phyloP scores from a whole-genome alignment of 1,284 basidiomycete genomes.

The Cystobasidium slooffiae region DNA sequence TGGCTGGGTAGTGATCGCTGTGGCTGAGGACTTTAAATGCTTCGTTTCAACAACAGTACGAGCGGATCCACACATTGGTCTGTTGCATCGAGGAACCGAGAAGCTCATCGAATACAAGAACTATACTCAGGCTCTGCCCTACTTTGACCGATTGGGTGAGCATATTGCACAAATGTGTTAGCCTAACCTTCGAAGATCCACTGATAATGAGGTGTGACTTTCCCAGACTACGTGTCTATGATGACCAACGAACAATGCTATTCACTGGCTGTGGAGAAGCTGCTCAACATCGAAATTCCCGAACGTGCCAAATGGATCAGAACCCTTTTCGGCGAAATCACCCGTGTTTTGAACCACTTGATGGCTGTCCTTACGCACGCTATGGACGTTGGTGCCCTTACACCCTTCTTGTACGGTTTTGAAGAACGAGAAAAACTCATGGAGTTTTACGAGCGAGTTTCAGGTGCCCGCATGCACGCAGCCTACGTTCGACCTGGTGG shows the following conservation, averaged over 20 bases:
- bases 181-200: too few species aligned
- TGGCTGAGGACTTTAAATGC: conserved; percentile 8
- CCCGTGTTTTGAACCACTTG: conserved; percentile 92
- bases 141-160: conserved; percentile 84
- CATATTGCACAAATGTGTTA: neutral
- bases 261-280: conserved; percentile 95
- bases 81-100: conserved; percentile 96
- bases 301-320: conserved; percentile 99
- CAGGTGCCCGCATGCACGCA: conserved; percentile 93
- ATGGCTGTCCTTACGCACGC: conserved; percentile 97
- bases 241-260: conserved; percentile 99
- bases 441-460: conserved; percentile 99
- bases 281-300: conserved; percentile 98
- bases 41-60: conserved; percentile 15
- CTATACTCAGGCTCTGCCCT: conserved; percentile 77
- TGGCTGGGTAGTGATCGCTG: conserved; percentile 78
- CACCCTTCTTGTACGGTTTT: conserved; percentile 99
- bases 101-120: conserved; percentile 99
- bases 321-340: conserved; percentile 96
- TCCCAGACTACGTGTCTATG: conserved; percentile 92
- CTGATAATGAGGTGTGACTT: neutral
- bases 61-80: conserved; percentile 78
- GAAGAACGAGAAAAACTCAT: conserved; percentile 99
- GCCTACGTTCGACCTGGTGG: conserved; percentile 98
- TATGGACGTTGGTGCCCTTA: conserved; percentile 96